Percentiles rank a stretch among this genome's conserved stretches.
phyloP scores from a whole-genome alignment of 768 basidiomycete species.

The Lactarius indigo region DNA sequence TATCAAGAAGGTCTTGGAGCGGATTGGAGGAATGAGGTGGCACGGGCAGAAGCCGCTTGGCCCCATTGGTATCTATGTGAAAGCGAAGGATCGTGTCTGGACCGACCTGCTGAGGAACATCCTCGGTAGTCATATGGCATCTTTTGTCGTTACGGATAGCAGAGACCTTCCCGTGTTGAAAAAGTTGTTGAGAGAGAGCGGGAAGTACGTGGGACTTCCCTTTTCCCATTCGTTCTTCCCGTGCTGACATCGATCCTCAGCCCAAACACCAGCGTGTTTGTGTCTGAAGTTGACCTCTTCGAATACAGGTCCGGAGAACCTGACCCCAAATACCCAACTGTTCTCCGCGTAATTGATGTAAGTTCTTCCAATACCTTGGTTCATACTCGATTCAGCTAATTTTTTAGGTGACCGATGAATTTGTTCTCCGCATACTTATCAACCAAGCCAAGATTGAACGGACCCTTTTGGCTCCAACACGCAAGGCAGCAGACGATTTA shows the following conservation, averaged over 20 bases:
- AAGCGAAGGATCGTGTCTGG: slow-evolving; percentile 67
- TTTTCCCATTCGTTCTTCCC: neutral
- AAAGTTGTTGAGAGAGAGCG: slow-evolving; percentile 48
- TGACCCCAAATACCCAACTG: slow-evolving; percentile 55
- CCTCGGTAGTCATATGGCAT: slow-evolving; percentile 54
- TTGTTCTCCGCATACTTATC: slow-evolving; percentile 78
- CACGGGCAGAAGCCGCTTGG: slow-evolving; percentile 64
- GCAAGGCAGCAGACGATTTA: slow-evolving; percentile 58
- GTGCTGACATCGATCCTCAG: slow-evolving; percentile 34
- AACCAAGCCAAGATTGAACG: slow-evolving; percentile 71
- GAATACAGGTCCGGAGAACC: slow-evolving; percentile 78
- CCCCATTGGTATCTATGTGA: slow-evolving; percentile 77
- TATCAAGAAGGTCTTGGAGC: slow-evolving; percentile 54
- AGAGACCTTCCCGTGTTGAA: slow-evolving; percentile 59
- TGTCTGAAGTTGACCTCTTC: slow-evolving; percentile 72
- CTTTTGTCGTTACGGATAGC: slow-evolving; percentile 72
- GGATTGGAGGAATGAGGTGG: slow-evolving; percentile 55
- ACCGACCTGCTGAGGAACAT: slow-evolving; percentile 60
- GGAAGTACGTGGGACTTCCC: slow-evolving; percentile 52
- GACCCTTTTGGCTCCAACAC: slow-evolving; percentile 58
- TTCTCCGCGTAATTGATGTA: slow-evolving; percentile 80
- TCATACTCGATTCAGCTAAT: neutral
- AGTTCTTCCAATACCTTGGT: slow-evolving; percentile 26
- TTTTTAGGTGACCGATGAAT: slow-evolving; percentile 64
- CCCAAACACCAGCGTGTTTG: slow-evolving; percentile 49